Base-by-base conservation (phyloP, 83 land plant species). In the Picea engelmannii region DNA sequence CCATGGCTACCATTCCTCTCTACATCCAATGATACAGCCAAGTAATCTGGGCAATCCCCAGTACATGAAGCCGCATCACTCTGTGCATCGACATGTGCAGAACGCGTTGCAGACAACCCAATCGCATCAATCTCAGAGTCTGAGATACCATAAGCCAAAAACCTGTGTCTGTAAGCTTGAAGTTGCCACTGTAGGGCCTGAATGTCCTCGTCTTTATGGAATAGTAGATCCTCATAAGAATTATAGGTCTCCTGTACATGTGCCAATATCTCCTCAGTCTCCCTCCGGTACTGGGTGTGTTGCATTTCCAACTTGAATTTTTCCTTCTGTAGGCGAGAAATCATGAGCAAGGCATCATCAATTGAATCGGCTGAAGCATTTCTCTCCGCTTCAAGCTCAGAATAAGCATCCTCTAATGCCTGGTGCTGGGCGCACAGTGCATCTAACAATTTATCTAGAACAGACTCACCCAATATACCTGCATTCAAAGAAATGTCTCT, bases 341-440 rank as follows among this genome's bases (percentile, higher is more conserved):
- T 59, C 79, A 77, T 77, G 40, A 77, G 64, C 42, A 77, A 18
- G 79, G 64, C 79, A 59, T 77, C 79, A 55, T 77, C 79, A 8
- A 77, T 77, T 1, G 79, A 55, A 18, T 23, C 3, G 0, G 64
- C 64, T 13, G 79, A 77, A 27, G 64, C 79, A 59, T 25, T 60
- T 16, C 64, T 77, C 40, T 77, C 79, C 3, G 10, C 63, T 31
- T 77, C 64, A 27, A 77, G 64, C 12, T 77, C 79, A 5, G 40
- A 15, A 31, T 27, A 58, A 59, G 52, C 63, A 1, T 77, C 42
- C 62, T 13, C 61, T 61, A 77, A 31, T 15, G 64, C 79, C 13
- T 58, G 31, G 79, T 77, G 79, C 79, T 77, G 79, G 11, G 52
- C 62, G 0, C 79, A 58, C 12, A 77, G 59, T 15, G 79, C 79